Percentiles rank a stretch among this genome's conserved stretches.
These are phyloP conservation scores for Tricholoma saponaceum DNA, from an alignment of 768 basidiomycete species.

Conservation along the genomic window DNA sequence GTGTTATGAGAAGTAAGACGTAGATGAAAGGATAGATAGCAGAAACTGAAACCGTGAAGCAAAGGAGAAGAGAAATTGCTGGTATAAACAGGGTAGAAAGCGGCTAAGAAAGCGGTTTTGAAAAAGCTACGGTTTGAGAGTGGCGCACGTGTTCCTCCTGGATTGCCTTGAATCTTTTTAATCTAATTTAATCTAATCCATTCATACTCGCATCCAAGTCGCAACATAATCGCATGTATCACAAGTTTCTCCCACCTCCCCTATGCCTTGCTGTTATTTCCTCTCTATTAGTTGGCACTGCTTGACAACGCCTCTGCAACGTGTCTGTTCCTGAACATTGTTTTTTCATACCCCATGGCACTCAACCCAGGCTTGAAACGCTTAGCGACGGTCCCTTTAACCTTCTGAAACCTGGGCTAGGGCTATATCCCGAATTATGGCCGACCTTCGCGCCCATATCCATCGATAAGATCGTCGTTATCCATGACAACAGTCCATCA, in stretches of 20 bases:
- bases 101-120: no score
- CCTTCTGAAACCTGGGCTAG: neutral
- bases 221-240: neutral
- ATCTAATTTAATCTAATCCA: no score
- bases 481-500: neutral
- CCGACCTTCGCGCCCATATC: no score
- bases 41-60: neutral
- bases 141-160: conserved; percentile 31
- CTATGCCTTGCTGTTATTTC: neutral
- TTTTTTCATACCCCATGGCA: neutral
- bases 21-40: neutral
- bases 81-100: conserved; percentile 7
- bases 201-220: no score
- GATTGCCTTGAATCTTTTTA: no score
- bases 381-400: neutral
- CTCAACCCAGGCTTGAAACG: neutral
- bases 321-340: conserved; percentile 1
- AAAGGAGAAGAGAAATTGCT: conserved; percentile 8
- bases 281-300: neutral
- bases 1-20: neutral
- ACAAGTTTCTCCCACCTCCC: neutral
- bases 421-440: neutral
- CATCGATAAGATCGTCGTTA: conserved; percentile 5
- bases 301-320: conserved; percentile 1
- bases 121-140: neutral